A percentile compares a stretch with the other conserved stretches of the same genome.
phyloP scores from a whole-genome alignment of 2,329 filamentous ascomycete genomes.

The Onygenales sp. region DNA sequence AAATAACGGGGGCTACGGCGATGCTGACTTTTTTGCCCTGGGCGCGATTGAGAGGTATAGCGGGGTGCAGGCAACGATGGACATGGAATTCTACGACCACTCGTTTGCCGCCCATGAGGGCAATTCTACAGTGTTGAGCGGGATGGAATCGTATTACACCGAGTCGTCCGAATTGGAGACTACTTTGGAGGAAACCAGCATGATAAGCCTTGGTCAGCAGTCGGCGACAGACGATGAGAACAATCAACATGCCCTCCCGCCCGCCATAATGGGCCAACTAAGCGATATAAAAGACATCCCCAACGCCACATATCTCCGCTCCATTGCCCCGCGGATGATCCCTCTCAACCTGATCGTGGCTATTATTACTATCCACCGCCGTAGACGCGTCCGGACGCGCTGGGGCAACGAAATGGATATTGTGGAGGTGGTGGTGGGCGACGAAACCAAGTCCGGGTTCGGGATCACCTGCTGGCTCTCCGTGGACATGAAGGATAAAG shows the following conservation, averaged over 20 bases:
- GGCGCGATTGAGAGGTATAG: slow-evolving; percentile 12
- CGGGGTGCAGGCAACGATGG: slow-evolving; percentile 7
- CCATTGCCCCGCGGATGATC: slow-evolving; percentile 68
- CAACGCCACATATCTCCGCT: slow-evolving; percentile 52
- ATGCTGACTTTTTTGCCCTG: slow-evolving; percentile 10
- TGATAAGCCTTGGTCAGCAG: slow-evolving; percentile 6
- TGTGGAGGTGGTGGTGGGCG: slow-evolving; percentile 70
- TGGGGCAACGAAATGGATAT: slow-evolving; percentile 50
- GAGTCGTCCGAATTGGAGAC: slow-evolving; percentile 8
- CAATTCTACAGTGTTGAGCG: slow-evolving; percentile 2
- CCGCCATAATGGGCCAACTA: slow-evolving; percentile 38
- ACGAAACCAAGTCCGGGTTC: slow-evolving; percentile 76
- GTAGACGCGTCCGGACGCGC: slow-evolving; percentile 57
- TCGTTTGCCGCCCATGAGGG: slow-evolving; percentile 62
- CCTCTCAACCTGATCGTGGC: slow-evolving; percentile 75
- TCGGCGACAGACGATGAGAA: slow-evolving; percentile 8
- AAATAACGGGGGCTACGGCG: neutral
- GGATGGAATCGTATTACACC: slow-evolving; percentile 5
- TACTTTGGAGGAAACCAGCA: slow-evolving; percentile 4
- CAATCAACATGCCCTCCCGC: slow-evolving; percentile 5
- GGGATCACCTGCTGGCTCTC: slow-evolving; percentile 74
- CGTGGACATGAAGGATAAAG: slow-evolving; percentile 10
- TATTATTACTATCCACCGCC: slow-evolving; percentile 60
- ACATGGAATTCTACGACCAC: slow-evolving; percentile 62
- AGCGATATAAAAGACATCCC: slow-evolving; percentile 63